phyloP scores from a whole-genome alignment of 202 grass and related monocot species.

The Elaeis oleifera region DNA sequence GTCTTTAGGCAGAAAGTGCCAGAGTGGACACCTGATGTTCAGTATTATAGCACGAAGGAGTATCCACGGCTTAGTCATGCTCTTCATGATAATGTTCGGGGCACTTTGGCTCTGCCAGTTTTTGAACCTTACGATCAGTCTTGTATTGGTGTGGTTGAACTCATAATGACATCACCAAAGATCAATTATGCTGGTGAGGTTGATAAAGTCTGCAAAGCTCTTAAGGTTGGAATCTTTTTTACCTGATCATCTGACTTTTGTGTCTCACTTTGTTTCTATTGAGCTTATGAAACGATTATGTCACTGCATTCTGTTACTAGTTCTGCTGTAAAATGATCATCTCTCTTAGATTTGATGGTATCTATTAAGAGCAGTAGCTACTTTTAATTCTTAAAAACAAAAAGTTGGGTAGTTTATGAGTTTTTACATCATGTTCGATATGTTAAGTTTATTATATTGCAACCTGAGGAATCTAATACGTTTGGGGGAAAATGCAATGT shows the following conservation, averaged over 20 bases:
- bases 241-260: not conserved
- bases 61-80: slow-evolving; percentile 78
- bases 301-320: too few species aligned
- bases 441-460: too few species aligned
- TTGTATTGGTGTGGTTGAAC: slow-evolving; percentile 86
- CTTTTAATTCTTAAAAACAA: too few species aligned
- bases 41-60: slow-evolving; percentile 81
- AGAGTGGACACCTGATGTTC: slow-evolving; percentile 93
- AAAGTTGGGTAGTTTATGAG: too few species aligned
- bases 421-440: too few species aligned
- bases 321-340: too few species aligned
- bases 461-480: too few species aligned
- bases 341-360: too few species aligned
- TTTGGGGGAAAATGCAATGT: too few species aligned
- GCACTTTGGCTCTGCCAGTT: slow-evolving; percentile 86
- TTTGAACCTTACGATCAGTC: slow-evolving; percentile 65
- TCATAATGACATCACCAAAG: slow-evolving; percentile 96
- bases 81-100: slow-evolving; percentile 71
- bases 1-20: slow-evolving; percentile 85
- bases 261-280: not conserved
- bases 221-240: slow-evolving; percentile 46
- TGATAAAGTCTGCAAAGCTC: slow-evolving; percentile 96
- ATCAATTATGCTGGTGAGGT: slow-evolving; percentile 85
- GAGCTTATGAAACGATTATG: not conserved
- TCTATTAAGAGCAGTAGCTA: too few species aligned